These are phyloP conservation scores for Climacium dendroides DNA, from an alignment of 225 moss, liverwort and hornwort species.

Conservation along the genomic window DNA sequence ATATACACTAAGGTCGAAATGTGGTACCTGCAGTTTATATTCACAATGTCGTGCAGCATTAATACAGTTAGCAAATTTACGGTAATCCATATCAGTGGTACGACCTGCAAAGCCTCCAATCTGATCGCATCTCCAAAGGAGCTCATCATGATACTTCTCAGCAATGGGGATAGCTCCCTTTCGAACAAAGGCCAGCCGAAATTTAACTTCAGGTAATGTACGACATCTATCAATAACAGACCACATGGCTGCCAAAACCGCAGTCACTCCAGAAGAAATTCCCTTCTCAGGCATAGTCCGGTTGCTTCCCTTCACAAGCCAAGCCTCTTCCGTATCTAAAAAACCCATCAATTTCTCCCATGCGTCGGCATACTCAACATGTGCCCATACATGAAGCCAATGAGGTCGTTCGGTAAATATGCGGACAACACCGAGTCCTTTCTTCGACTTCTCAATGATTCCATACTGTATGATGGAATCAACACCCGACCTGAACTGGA, in stretches of 20 bases:
- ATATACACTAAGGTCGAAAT: not conserved
- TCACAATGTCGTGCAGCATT: constrained; percentile 78
- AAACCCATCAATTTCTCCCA: constrained; percentile 53
- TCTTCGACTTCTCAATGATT: constrained; percentile 46
- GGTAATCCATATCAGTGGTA: constrained; percentile 51
- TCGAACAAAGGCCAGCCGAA: constrained; percentile 61
- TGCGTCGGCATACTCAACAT: constrained; percentile 61
- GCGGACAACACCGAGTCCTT: constrained; percentile 57
- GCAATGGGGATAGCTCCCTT: constrained; percentile 57
- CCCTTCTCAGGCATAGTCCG: constrained; percentile 15
- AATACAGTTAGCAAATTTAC: constrained; percentile 60
- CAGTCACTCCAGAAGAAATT: constrained; percentile 49
- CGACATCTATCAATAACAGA: constrained; percentile 80
- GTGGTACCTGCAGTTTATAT: constrained; percentile 35
- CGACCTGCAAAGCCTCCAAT: constrained; percentile 55
- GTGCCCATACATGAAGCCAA: constrained; percentile 91
- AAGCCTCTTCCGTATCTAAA: constrained; percentile 55
- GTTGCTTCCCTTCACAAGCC: constrained; percentile 36
- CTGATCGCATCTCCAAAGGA: constrained; percentile 56
- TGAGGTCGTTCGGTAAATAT: constrained; percentile 62
- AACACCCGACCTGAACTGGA: constrained; percentile 41
- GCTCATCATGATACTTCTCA: constrained; percentile 53
- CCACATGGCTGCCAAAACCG: constrained; percentile 74
- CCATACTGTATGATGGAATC: constrained; percentile 49
- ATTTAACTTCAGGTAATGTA: constrained; percentile 49